A percentile compares a stretch with the other conserved stretches of the same genome.
These are phyloP conservation scores for Phaseolus lunatus DNA, from an alignment of 306 rosid genomes.

Conservation along the genomic window DNA sequence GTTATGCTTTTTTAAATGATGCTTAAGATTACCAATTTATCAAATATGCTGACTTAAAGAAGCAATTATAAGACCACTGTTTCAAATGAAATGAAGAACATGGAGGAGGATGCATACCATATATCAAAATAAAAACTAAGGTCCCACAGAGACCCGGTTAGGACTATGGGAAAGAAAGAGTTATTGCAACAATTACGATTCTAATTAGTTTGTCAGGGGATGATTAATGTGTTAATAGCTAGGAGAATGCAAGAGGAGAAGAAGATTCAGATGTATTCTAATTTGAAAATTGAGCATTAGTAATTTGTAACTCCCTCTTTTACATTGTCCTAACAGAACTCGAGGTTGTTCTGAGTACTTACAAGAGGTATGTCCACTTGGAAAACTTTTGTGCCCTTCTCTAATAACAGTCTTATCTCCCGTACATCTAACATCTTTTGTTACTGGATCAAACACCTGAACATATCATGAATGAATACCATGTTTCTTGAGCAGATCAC, in stretches of 20 bases:
- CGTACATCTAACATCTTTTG: constrained; percentile 62
- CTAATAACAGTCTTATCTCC: constrained; percentile 68
- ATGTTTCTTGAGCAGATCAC: constrained; percentile 22
- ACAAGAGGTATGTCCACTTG: constrained; percentile 93
- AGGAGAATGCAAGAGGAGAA: too few relatives aligned
- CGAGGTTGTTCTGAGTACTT: constrained; percentile 46
- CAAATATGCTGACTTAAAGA: constrained; percentile 10
- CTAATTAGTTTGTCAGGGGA: neutral
- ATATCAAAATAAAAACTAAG: constrained; percentile 26
- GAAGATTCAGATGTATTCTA: too few relatives aligned
- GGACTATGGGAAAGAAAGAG: neutral
- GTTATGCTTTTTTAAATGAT: constrained; percentile 5
- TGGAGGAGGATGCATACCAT: constrained; percentile 3
- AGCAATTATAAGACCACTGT: constrained; percentile 9
- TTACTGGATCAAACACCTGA: constrained; percentile 64
- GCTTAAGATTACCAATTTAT: constrained; percentile 19
- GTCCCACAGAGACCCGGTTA: constrained; percentile 9
- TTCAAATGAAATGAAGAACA: neutral
- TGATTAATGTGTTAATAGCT: too few relatives aligned
- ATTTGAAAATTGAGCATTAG: too few relatives aligned
- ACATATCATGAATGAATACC: constrained; percentile 32
- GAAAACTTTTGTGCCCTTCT: constrained; percentile 93
- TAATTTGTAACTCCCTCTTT: neutral
- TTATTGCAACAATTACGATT: too few relatives aligned
- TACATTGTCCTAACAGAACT: neutral